Evolutionary conservation across 1,284 basidiomycete species (phyloP).

Genomic region (Macrocystidia cucumis): DNA sequence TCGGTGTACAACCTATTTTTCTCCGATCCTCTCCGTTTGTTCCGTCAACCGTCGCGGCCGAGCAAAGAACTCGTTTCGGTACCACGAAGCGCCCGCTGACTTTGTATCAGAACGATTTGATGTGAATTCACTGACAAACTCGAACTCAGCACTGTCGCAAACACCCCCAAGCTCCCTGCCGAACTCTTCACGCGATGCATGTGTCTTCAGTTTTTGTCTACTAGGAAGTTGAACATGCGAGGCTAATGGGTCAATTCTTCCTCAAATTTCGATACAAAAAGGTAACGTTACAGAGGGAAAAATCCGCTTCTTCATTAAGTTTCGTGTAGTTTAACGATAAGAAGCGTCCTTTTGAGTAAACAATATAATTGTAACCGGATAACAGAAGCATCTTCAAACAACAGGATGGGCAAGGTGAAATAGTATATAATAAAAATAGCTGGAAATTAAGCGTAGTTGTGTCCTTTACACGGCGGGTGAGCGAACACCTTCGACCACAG

Average conservation of each 20-base stretch:
- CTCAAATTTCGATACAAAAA: not conserved
- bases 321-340: not conserved
- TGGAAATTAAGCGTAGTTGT: not conserved
- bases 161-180: no score
- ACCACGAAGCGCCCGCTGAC: no score
- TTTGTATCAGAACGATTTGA: no score
- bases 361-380: not conserved
- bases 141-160: no score
- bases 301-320: not conserved
- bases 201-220: not conserved
- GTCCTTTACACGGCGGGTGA: not conserved
- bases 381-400: not conserved
- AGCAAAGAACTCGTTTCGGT: no score
- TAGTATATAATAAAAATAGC: not conserved
- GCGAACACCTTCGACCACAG: not conserved
- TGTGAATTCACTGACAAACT: no score
- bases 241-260: no score
- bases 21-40: no score
- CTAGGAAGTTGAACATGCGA: not conserved
- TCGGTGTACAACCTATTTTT: no score
- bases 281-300: not conserved
- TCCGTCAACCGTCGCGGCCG: no score
- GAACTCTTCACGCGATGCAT: no score
- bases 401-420: not conserved
- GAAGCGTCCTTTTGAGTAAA: not conserved